Base-by-base conservation (phyloP, 2,329 filamentous ascomycete genomes). In the Clarireedia hainanense region DNA sequence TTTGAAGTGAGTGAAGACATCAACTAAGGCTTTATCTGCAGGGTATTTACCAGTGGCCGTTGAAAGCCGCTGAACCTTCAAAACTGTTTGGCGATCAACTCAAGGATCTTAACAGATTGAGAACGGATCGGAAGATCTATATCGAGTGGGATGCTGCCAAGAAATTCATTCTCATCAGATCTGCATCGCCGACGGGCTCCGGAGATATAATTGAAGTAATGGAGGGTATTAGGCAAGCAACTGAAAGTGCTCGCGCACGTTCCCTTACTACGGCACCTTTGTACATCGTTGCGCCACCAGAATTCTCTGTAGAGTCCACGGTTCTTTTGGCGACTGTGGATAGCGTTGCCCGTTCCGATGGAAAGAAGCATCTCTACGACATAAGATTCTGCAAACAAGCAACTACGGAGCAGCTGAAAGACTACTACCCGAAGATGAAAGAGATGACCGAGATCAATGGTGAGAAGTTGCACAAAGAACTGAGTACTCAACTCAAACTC, bases 271-370 rank as follows among this genome's bases (percentile, higher is more conserved):
- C 63, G 42, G 56, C 50, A 7, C 60, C 65, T 7, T 15, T 62
- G 3, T 64, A 61, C 26, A 58, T 69, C 23, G 57, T 66, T 12
- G 55, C 61, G 14, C 65, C 66, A 3, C 66, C 66, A 5, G 24
- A 17, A 23, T 14, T 12, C 14, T 53, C 42, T 10, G 26, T n/a
- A 2, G n/a, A 47, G 4, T 53, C 43, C 17, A 53, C 51, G 17
- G 15, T 48, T 6, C 51, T 53, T 17, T 23, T 37, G 17, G 34
- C 51, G 27, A 24, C 10, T 12, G 42, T 24, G 10, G 42, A 45
- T 45, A 45, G 5, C n/a, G 17, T 23, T 34, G 15, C 15, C 26
- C 10, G 15, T 24, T 24, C 30, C 9, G 20, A 48, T 39, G 51
- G 43, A 6, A 23, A 39, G 27, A 53, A 48, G n/a, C 34, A 39